Conservation (phyloP, 2,329 filamentous ascomycete species). For the Daldinia sp. region DNA sequence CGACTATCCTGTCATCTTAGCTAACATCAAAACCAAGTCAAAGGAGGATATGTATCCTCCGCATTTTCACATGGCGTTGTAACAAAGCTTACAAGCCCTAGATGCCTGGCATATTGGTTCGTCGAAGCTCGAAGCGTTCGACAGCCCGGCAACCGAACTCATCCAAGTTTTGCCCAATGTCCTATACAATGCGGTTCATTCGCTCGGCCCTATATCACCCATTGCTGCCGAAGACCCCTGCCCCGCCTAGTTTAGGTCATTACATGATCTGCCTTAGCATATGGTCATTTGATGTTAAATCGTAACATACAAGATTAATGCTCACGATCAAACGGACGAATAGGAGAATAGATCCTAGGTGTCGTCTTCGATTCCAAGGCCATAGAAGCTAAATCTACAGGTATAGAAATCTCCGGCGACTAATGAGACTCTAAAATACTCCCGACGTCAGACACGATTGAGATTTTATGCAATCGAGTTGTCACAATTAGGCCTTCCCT, state of each 20-base stretch:
- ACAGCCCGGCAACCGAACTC: conserved; percentile 20
- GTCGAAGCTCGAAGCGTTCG: conserved; percentile 22
- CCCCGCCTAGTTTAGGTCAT: conserved; percentile 3
- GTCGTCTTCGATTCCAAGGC: conserved; percentile 5
- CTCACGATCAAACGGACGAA: conserved; percentile 3
- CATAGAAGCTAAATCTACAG: conserved; percentile 5
- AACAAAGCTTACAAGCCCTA: conserved; percentile 8
- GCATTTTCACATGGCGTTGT: conserved; percentile 5
- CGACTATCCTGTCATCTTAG: not conserved
- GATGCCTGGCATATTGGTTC: conserved; percentile 16
- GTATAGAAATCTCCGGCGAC: conserved; percentile 23
- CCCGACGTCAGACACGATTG: conserved; percentile 19
- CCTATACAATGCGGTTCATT: conserved; percentile 6
- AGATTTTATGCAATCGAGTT: conserved; percentile 16
- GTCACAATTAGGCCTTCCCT: not conserved
- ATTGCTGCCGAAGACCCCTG: conserved; percentile 30
- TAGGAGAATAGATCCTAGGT: conserved; percentile 22
- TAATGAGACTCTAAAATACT: conserved; percentile 28
- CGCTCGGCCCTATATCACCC: conserved; percentile 27
- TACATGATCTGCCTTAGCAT: conserved; percentile 24
- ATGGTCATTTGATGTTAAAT: conserved; percentile 27
- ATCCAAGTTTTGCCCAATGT: conserved; percentile 22
- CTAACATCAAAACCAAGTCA: not conserved
- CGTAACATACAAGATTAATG: conserved; percentile 13
- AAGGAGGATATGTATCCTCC: not conserved